A percentile compares a stretch with the other conserved stretches of the same genome.
Evolutionary conservation across 495 filamentous ascomycete species (phyloP).

Genomic region (Penicillium canescens): DNA sequence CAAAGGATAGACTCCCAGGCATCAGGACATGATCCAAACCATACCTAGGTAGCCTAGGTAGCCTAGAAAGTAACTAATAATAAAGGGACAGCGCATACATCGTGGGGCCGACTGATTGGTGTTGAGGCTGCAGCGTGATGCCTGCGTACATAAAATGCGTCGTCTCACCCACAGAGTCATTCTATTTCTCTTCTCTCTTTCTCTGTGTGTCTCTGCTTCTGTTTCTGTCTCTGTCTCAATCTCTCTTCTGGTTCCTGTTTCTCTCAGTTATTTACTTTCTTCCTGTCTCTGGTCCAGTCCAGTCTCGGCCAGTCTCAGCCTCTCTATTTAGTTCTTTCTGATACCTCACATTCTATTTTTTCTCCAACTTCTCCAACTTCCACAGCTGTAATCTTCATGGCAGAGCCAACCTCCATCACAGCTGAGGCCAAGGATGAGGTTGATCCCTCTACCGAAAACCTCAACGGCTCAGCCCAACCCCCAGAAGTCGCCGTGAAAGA

Average conservation of each 20-base stretch:
- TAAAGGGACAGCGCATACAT: slow-evolving; percentile 1
- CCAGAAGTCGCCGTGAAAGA: slow-evolving; percentile 8
- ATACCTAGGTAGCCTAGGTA: too few relatives aligned
- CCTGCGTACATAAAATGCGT: slow-evolving; percentile 7
- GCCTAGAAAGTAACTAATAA: neutral
- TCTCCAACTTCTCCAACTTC: slow-evolving; percentile 7
- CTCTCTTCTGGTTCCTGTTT: neutral
- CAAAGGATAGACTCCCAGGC: too few relatives aligned
- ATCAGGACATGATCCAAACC: too few relatives aligned
- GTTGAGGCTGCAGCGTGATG: slow-evolving; percentile 6
- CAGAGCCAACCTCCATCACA: slow-evolving; percentile 22
- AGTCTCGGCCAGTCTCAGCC: neutral
- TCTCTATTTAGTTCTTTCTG: too few relatives aligned
- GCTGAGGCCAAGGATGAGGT: slow-evolving; percentile 31
- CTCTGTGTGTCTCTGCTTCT: slow-evolving; percentile 1
- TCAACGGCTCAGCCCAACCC: slow-evolving; percentile 16
- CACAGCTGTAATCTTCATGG: slow-evolving; percentile 25
- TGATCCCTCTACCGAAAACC: slow-evolving; percentile 26
- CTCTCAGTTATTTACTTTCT: neutral
- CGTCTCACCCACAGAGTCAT: slow-evolving; percentile 13
- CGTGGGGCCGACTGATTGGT: slow-evolving; percentile 12
- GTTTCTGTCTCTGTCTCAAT: neutral
- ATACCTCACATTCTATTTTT: neutral
- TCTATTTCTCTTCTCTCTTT: slow-evolving; percentile 7
- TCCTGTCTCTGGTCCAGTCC: neutral